Conservation (phyloP, 345 rosid genomes). For the Acer yangbiense region DNA sequence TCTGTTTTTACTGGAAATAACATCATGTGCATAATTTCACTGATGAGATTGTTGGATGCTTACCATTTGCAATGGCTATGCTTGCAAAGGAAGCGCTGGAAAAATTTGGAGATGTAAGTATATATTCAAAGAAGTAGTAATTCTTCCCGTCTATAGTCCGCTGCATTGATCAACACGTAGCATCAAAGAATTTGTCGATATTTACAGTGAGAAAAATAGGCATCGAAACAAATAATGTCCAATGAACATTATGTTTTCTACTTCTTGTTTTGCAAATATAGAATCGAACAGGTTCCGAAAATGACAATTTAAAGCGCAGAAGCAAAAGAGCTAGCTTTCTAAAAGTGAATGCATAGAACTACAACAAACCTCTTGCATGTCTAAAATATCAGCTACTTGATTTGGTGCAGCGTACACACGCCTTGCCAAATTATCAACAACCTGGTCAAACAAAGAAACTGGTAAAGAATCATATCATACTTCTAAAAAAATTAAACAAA, state of each 20-base stretch:
- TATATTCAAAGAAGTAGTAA: slow-evolving; percentile 80
- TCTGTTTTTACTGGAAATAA: neutral
- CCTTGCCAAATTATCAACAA: slow-evolving; percentile 56
- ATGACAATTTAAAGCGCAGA: neutral
- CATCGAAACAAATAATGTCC: neutral
- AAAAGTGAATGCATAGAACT: neutral
- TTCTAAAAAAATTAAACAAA: neutral
- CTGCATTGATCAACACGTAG: slow-evolving; percentile 41
- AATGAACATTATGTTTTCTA: neutral
- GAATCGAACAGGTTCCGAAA: too few species aligned
- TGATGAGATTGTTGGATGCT: slow-evolving; percentile 7
- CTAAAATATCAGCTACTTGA: slow-evolving; percentile 57
- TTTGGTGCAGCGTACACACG: slow-evolving; percentile 72
- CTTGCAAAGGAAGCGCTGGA: slow-evolving; percentile 71
- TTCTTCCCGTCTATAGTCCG: slow-evolving; percentile 62
- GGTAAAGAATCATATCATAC: neutral
- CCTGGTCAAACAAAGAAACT: slow-evolving; percentile 38
- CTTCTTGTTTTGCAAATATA: too few species aligned
- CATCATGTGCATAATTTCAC: neutral
- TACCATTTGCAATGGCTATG: slow-evolving; percentile 74
- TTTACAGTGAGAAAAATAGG: neutral
- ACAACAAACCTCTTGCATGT: slow-evolving; percentile 71
- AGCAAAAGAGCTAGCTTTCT: neutral
- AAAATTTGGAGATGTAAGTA: slow-evolving; percentile 67
- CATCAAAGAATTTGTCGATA: neutral